Conservation (phyloP, 768 basidiomycete genomes). For the Roridomyces roridus region DNA sequence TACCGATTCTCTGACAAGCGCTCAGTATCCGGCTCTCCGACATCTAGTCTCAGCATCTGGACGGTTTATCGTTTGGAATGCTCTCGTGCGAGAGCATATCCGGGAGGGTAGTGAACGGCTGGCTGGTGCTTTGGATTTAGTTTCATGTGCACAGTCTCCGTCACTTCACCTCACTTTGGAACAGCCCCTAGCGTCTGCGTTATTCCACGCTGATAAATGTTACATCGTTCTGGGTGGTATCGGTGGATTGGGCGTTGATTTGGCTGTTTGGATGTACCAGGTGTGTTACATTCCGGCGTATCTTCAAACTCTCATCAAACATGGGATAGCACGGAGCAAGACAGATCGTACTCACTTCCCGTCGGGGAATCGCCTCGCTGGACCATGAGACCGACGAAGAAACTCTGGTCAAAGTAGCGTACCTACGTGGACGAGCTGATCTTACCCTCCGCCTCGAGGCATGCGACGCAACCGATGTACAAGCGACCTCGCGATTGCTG, state of each 20-base stretch:
- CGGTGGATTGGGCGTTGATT: conserved; percentile 6
- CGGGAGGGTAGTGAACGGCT: neutral
- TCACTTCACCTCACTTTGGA: neutral
- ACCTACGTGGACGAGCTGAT: neutral
- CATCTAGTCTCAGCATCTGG: neutral
- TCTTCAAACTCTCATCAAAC: neutral
- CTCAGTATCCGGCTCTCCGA: neutral
- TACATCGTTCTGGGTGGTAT: conserved; percentile 10
- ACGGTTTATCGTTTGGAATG: neutral
- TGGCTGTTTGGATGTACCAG: conserved; percentile 11
- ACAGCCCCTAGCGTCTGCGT: neutral
- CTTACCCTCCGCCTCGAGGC: neutral
- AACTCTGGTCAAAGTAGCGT: neutral
- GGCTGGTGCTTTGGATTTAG: neutral
- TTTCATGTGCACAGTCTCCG: no score
- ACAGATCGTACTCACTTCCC: conserved; percentile 6
- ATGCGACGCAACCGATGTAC: neutral
- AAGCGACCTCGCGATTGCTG: neutral
- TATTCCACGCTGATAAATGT: neutral
- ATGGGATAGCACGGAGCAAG: conserved; percentile 1
- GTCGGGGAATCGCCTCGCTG: neutral
- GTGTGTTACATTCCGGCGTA: neutral
- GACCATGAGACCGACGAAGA: neutral
- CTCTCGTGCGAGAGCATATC: neutral
- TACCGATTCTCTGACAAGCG: neutral